Evolutionary conservation across 768 basidiomycete species (phyloP).

Genomic region (Ramaria sp.): DNA sequence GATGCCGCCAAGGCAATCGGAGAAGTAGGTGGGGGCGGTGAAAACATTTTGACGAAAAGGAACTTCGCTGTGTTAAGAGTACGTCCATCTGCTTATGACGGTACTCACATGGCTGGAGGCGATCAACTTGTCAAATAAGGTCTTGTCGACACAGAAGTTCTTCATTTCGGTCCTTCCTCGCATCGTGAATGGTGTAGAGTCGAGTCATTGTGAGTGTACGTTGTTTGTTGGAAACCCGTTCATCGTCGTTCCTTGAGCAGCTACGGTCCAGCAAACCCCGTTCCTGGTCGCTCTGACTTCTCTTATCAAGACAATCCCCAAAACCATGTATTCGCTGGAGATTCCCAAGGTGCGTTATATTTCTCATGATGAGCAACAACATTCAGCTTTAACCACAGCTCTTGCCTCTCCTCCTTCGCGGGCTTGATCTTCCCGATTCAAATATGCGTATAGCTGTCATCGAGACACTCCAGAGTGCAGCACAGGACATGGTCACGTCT

Average conservation of each 20-base stretch:
- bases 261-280: constrained; percentile 43
- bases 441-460: constrained; percentile 73
- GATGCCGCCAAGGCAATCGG: constrained; percentile 73
- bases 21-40: constrained; percentile 42
- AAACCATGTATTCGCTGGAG: constrained; percentile 57
- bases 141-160: constrained; percentile 67
- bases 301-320: constrained; percentile 71
- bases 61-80: constrained; percentile 77
- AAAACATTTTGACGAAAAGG: constrained; percentile 58
- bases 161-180: constrained; percentile 62
- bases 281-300: constrained; percentile 78
- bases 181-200: constrained; percentile 55
- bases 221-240: not conserved
- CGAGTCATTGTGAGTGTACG: not conserved
- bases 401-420: constrained; percentile 78
- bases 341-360: constrained; percentile 33
- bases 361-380: not conserved
- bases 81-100: constrained; percentile 11
- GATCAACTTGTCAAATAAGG: constrained; percentile 27
- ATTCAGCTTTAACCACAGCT: constrained; percentile 37
- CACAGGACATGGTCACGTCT: constrained; percentile 35
- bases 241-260: constrained; percentile 22
- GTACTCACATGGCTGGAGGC: not conserved
- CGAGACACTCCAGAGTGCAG: constrained; percentile 61
- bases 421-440: constrained; percentile 66